Percentiles rank a stretch among this genome's conserved stretches.
Conservation (phyloP, 2,329 filamentous ascomycete genomes). For the Metarhizium brunneum region DNA sequence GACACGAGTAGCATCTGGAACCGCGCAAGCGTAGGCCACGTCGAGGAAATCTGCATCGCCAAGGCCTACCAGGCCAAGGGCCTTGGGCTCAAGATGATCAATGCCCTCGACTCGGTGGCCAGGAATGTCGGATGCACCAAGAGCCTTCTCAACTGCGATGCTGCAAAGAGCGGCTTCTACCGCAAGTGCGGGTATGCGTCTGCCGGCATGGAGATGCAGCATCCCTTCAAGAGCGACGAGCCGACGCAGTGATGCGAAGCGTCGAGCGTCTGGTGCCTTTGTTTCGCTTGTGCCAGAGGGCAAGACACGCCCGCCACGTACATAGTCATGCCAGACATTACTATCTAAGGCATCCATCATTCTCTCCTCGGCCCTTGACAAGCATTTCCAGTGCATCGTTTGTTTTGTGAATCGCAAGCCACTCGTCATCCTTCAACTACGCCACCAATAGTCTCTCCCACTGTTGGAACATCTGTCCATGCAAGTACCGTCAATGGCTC, state of each 20-base stretch:
- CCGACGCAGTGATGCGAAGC: neutral
- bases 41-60: slow-evolving; percentile 76
- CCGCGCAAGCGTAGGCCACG: slow-evolving; percentile 63
- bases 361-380: slow-evolving; percentile 24
- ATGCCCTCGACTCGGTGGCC: slow-evolving; percentile 66
- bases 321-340: too few species aligned
- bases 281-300: neutral
- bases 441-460: too few species aligned
- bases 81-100: slow-evolving; percentile 65
- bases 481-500: too few species aligned
- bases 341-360: slow-evolving; percentile 11
- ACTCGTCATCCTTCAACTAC: too few species aligned
- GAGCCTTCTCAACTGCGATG: slow-evolving; percentile 71
- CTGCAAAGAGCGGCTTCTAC: slow-evolving; percentile 73
- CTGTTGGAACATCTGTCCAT: too few species aligned
- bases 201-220: slow-evolving; percentile 13
- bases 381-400: slow-evolving; percentile 30
- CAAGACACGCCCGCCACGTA: slow-evolving; percentile 14
- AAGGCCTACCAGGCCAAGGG: slow-evolving; percentile 77
- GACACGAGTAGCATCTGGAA: slow-evolving; percentile 46
- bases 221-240: neutral
- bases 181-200: slow-evolving; percentile 21
- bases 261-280: neutral
- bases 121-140: slow-evolving; percentile 70
- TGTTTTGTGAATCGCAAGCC: too few species aligned